Base-by-base conservation (phyloP, 2,329 filamentous ascomycete species). In the Ceratocystis harringtonii region DNA sequence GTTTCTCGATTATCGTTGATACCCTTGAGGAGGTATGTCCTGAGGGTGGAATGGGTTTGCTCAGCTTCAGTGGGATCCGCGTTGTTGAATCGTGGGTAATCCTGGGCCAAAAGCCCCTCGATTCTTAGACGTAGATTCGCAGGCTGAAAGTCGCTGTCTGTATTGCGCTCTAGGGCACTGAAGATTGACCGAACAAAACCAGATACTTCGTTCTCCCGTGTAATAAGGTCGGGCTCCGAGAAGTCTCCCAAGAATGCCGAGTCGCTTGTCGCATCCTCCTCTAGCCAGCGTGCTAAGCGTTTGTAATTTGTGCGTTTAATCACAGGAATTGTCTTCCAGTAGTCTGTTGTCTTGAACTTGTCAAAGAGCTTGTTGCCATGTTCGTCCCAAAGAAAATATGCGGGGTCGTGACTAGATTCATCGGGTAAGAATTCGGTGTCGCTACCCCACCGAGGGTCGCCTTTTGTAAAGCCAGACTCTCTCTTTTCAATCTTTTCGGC, bases 241-340 rank as follows among this genome's bases (percentile, higher is more conserved):
- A 62, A 67, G 44, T 43, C 48, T n/a, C 52, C 36, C 6, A 62
- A 30, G 57, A 58, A 48, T 10, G 32, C 19, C 5, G 64, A 55
- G 4, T 44, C 17, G 25, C 22, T 32, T 10, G 57, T 43, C 4
- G 6, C 15, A 19, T 67, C 63, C n/a, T 67, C 60, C 8, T 65
- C 63, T 3, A 67, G 19, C 66, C 66, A 67, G 12, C 62, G 32
- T 12, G 44, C 48, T 41, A 67, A 41, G 2, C 66, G 66, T 60
- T 67, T 67, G 41, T 67, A 67, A 52, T 67, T 67, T 25, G 66
- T 65, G 57, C 62, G 57, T 36, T 67, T 67, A 2, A 67, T 45
- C 2, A 67, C 58, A n/a, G 66, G 66, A 25, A 67, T 57, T 7
- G 66, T 58, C 58, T 65, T 67, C 62, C 62, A 64, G 52, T 67